A percentile compares a stretch with the other conserved stretches of the same genome.
These are phyloP conservation scores for Pythium vanterpoolii DNA, from an alignment of 352 stramenopile species.

Conservation along the genomic window DNA sequence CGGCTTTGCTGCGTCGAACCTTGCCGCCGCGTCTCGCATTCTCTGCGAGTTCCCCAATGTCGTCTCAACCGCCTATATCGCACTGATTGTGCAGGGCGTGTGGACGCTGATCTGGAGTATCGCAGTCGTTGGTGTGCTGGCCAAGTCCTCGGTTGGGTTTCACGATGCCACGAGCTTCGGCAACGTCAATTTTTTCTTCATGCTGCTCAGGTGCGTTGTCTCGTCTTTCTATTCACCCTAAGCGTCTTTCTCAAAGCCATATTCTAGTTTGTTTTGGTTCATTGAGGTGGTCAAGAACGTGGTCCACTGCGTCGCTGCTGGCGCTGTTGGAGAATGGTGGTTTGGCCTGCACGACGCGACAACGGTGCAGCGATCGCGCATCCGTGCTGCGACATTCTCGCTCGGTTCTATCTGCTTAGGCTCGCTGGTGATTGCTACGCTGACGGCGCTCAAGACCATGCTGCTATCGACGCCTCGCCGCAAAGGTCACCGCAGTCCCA, in stretches of 20 bases:
- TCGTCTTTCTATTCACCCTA: not conserved
- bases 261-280: conserved; percentile 75
- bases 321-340: conserved; percentile 85
- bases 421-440: conserved; percentile 67
- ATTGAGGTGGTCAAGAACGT: conserved; percentile 83
- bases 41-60: conserved; percentile 73
- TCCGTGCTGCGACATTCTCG: conserved; percentile 65
- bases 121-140: conserved; percentile 68
- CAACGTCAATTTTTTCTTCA: conserved; percentile 83
- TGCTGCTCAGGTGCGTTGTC: conserved; percentile 66
- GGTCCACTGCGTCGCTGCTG: conserved; percentile 81
- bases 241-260: not conserved
- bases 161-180: conserved; percentile 61
- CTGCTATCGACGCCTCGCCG: conserved; percentile 65
- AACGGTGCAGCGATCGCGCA: conserved; percentile 64
- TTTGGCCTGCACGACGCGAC: conserved; percentile 69
- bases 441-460: conserved; percentile 65
- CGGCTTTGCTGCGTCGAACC: conserved; percentile 76
- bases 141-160: conserved; percentile 41
- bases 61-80: conserved; percentile 62
- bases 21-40: conserved; percentile 66
- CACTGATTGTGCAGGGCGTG: conserved; percentile 49
- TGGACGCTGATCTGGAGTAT: conserved; percentile 81
- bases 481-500: conserved; percentile 57
- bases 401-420: conserved; percentile 84